Evolutionary conservation across 2,329 filamentous ascomycete species (phyloP), one percentile per base, ranked within the genome.

Genomic region (Claviceps paspali): DNA sequence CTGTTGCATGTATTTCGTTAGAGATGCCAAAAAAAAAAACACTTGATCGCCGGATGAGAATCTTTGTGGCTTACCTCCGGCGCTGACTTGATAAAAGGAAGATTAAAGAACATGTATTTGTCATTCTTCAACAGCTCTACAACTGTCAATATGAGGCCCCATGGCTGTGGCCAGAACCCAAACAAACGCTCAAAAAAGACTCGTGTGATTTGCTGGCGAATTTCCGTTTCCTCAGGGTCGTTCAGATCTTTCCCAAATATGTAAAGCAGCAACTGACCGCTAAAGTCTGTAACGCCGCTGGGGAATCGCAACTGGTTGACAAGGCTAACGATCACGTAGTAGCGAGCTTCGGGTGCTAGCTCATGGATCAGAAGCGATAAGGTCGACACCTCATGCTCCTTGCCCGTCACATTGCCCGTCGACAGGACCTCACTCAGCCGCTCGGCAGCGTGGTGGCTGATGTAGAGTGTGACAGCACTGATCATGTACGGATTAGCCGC

Each of bases 301-400:
- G 87, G 85, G 55, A 81, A 93, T 42, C 91, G 82, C 34, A 98
- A 72, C 60, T 96, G 87, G 57, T 96, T 93, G 40, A 84, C 73
- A 53, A 98, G 84, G 46, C 82, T 83, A 47, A 72, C 77, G 40
- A 96, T 61, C 41, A 98, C 66, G 54, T 84, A 82, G 62, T 94
- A 94, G 38, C 87, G 79, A 17, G 78, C 76, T 57, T 92, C 84
- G 1, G 82, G 73, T 28, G 72, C 67, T 28, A 92, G 65, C 43
- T 82, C 80, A 48, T 81, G 79, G 8, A 83, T 72, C 22, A 98
- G 68, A 47, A 82, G 77, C 41, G 80, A 80, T 41, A 98, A 61
- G 11, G 91, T 65, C 32, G 73, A 73, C 26, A 81, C 75, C 46
- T 88, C 81, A 22, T 57, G 47, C 41, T 62, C 59, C 21, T 51